Percentiles rank a stretch among this genome's conserved stretches.
Conservation (phyloP, 78 protist species). For the Tieghemostelium lacteum region DNA sequence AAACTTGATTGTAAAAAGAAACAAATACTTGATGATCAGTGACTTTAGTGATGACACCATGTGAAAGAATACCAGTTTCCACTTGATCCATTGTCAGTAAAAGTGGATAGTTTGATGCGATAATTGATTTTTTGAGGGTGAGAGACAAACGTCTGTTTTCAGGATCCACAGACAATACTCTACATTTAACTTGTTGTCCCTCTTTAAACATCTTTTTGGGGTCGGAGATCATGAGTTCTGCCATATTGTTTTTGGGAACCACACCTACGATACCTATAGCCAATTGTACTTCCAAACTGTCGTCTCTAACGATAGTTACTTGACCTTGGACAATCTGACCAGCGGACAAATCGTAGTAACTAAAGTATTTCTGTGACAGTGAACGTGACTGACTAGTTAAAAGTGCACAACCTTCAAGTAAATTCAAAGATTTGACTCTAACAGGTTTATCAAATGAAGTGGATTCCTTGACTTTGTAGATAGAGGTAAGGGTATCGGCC, state of each 20-base stretch:
- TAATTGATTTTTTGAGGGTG: conserved; percentile 47
- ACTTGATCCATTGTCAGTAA: not conserved
- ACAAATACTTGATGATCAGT: conserved; percentile 8
- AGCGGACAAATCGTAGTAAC: conserved; percentile 19
- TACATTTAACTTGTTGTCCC: conserved; percentile 34
- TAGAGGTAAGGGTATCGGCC: conserved; percentile 5
- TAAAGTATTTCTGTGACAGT: conserved; percentile 2
- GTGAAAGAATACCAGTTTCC: conserved; percentile 19
- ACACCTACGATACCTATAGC: conserved; percentile 29
- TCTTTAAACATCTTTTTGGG: conserved; percentile 42
- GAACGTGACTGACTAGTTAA: conserved; percentile 8
- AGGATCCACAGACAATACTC: conserved; percentile 39
- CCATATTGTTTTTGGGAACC: conserved; percentile 30
- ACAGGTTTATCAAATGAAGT: not conserved
- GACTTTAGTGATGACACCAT: conserved; percentile 55
- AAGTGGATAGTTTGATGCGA: conserved; percentile 32
- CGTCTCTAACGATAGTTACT: conserved; percentile 32
- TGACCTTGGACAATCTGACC: conserved; percentile 31
- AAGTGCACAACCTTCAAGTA: conserved; percentile 31
- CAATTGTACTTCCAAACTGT: conserved; percentile 32
- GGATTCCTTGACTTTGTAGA: not conserved
- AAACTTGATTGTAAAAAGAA: conserved; percentile 26
- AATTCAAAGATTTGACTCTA: conserved; percentile 41
- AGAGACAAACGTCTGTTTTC: conserved; percentile 44
- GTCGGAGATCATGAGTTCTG: not conserved